Percentiles rank a stretch among this genome's conserved stretches.
These are phyloP conservation scores for Mycena rebaudengoi DNA, from an alignment of 768 basidiomycete species.

Conservation along the genomic window DNA sequence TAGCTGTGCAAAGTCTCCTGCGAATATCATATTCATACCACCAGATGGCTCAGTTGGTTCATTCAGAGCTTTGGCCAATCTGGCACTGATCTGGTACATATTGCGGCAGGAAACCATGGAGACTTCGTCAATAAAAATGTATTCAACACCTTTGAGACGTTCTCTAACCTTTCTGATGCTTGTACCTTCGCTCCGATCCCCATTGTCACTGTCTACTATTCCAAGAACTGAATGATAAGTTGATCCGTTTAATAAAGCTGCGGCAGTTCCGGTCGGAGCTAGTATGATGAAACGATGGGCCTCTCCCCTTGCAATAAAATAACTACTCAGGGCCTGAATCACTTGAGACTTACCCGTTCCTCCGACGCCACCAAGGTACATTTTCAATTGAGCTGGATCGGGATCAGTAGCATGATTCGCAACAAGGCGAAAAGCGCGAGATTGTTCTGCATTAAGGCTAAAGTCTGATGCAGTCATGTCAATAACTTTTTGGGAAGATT, in stretches of 20 bases:
- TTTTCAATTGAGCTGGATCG: conserved; percentile 18
- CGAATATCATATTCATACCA: conserved; percentile 39
- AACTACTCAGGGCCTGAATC: conserved; percentile 20
- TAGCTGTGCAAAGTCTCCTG: conserved; percentile 32
- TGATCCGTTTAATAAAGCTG: conserved; percentile 26
- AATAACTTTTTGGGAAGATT: not conserved
- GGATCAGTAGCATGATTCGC: conserved; percentile 27
- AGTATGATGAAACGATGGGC: conserved; percentile 24
- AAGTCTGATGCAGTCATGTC: conserved; percentile 11
- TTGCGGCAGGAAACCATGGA: conserved; percentile 36
- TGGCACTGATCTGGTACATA: conserved; percentile 15
- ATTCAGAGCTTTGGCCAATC: conserved; percentile 9
- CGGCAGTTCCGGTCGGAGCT: conserved; percentile 35
- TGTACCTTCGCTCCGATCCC: no score
- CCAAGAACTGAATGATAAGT: conserved; percentile 32
- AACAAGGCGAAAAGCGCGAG: conserved; percentile 39
- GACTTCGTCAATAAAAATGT: conserved; percentile 42
- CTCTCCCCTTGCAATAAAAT: conserved; percentile 22
- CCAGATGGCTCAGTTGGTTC: conserved; percentile 27
- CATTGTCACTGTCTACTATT: not conserved
- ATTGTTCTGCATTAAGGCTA: conserved; percentile 40
- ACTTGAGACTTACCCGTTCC: no score
- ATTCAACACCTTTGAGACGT: conserved; percentile 25
- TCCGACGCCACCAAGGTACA: no score
- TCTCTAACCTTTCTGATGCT: not conserved